Conservation (phyloP, 1,284 basidiomycete genomes). For the Rhodotorula glutinis region DNA sequence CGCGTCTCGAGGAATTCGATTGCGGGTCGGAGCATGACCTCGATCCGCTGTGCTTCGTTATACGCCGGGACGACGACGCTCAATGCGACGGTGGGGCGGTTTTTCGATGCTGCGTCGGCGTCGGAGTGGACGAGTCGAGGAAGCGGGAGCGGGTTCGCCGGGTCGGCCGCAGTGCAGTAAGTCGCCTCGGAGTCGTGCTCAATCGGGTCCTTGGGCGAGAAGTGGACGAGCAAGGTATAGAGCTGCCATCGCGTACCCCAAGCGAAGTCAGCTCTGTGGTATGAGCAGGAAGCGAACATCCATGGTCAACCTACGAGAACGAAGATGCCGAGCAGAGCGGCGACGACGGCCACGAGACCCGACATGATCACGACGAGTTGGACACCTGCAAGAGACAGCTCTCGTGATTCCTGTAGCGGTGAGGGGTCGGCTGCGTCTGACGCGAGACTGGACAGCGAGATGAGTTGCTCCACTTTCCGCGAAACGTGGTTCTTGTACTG, state of each 20-base stretch:
- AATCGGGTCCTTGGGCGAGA: slow-evolving; percentile 15
- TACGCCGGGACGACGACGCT: slow-evolving; percentile 84
- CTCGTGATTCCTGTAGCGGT: no score
- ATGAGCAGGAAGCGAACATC: neutral
- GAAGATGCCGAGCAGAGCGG: neutral
- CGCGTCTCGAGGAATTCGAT: slow-evolving; percentile 57
- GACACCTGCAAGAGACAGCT: no score
- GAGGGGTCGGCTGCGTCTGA: no score
- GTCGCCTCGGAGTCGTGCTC: slow-evolving; percentile 24
- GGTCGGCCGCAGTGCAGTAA: slow-evolving; percentile 13
- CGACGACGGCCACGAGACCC: neutral
- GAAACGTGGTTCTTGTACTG: no score
- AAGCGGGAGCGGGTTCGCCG: slow-evolving; percentile 11
- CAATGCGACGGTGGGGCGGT: slow-evolving; percentile 50
- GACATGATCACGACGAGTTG: no score
- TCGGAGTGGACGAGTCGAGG: slow-evolving; percentile 47
- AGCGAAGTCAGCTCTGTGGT: neutral
- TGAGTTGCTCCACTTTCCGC: no score
- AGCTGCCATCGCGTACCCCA: neutral
- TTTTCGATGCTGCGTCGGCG: slow-evolving; percentile 5
- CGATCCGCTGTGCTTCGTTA: slow-evolving; percentile 78
- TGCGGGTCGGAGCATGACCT: slow-evolving; percentile 72
- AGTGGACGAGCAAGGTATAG: slow-evolving; percentile 21
- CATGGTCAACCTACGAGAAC: neutral
- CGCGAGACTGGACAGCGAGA: no score